Evolutionary conservation across 2,329 filamentous ascomycete species (phyloP).

Genomic region (Sarocladium kiliense): DNA sequence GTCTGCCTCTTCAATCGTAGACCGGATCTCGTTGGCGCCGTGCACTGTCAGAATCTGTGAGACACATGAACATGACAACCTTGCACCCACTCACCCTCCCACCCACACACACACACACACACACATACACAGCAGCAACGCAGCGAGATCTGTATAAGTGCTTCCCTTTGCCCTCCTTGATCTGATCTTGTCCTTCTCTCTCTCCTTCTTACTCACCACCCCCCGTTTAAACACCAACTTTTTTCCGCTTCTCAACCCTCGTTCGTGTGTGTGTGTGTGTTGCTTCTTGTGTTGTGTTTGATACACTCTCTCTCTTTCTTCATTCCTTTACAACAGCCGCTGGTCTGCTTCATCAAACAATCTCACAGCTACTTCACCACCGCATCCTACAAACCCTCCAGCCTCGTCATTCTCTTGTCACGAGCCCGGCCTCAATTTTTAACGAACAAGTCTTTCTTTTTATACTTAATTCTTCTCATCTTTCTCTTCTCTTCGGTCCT

Average conservation of each 20-base stretch:
- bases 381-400: not conserved
- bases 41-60: too few relatives aligned
- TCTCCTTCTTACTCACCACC: slow-evolving; percentile 8
- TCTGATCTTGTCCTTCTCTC: slow-evolving; percentile 10
- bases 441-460: slow-evolving; percentile 3
- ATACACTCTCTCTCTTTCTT: slow-evolving; percentile 9
- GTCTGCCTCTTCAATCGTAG: not conserved
- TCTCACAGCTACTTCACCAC: not conserved
- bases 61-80: too few relatives aligned
- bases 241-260: slow-evolving; percentile 3
- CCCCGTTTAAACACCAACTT: not conserved
- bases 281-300: slow-evolving; percentile 1
- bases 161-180: not conserved
- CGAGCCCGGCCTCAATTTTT: slow-evolving; percentile 4
- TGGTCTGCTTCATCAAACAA: not conserved
- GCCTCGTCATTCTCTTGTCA: not conserved
- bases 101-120: too few relatives aligned
- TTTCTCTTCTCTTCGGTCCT: slow-evolving; percentile 6
- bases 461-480: slow-evolving; percentile 10
- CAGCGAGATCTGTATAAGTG: slow-evolving; percentile 9
- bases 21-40: slow-evolving; percentile 5
- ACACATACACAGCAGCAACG: too few relatives aligned
- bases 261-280: slow-evolving; percentile 7
- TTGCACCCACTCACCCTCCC: too few relatives aligned
- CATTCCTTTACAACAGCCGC: not conserved